Percentiles rank a stretch among this genome's conserved stretches.
These are phyloP conservation scores for Botryobasidium botryosum DNA, from an alignment of 768 basidiomycete genomes.

Conservation along the genomic window DNA sequence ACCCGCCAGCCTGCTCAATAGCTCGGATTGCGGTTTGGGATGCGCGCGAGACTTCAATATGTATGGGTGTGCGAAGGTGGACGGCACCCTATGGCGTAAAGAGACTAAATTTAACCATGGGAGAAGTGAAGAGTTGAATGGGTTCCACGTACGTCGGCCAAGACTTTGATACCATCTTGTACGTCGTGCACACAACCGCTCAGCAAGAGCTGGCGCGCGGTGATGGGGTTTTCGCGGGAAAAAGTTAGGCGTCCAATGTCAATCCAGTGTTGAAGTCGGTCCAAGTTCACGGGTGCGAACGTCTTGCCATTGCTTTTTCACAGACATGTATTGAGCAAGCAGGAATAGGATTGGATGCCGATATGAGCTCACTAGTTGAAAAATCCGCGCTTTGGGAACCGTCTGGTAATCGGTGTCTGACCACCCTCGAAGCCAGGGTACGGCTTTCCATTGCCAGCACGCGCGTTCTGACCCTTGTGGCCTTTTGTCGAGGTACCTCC, in stretches of 20 bases:
- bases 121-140: constrained; percentile 2
- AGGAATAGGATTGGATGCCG: neutral
- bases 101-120: neutral
- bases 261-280: constrained; percentile 83
- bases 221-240: constrained; percentile 68
- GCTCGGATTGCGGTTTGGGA: constrained; percentile 75
- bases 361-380: constrained; percentile 57
- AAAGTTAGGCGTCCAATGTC: constrained; percentile 66
- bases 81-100: constrained; percentile 36
- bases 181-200: constrained; percentile 81
- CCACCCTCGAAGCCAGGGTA: constrained; percentile 87
- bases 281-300: constrained; percentile 73
- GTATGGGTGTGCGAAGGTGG: constrained; percentile 50
- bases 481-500: constrained; percentile 90
- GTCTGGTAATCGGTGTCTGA: constrained; percentile 80
- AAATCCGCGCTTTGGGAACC: constrained; percentile 90
- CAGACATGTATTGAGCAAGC: too few species aligned
- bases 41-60: constrained; percentile 69
- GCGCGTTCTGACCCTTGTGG: constrained; percentile 89
- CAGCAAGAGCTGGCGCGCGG: constrained; percentile 64
- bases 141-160: constrained; percentile 49
- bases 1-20: constrained; percentile 66
- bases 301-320: constrained; percentile 55
- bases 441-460: constrained; percentile 72
- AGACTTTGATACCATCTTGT: constrained; percentile 80